phyloP scores from a whole-genome alignment of 1,139 yeast species.

The Candida frijolesensis region DNA sequence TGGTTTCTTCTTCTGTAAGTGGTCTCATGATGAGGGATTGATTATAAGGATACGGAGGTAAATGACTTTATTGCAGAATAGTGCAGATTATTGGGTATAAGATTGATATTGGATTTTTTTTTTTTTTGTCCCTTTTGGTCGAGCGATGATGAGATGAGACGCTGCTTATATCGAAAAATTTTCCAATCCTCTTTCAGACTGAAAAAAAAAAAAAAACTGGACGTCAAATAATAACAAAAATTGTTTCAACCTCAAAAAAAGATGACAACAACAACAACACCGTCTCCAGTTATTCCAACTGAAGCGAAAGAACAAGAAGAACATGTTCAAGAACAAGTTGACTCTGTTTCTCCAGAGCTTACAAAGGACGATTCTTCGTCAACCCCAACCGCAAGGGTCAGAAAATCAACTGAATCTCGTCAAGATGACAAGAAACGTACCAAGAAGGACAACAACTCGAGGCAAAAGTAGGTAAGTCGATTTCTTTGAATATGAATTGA shows the following conservation, averaged over 20 bases:
- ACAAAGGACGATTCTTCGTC: neutral
- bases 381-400: neutral
- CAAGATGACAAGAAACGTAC: constrained; percentile 6
- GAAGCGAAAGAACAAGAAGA: neutral
- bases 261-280: neutral
- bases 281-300: neutral
- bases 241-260: neutral
- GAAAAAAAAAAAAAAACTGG: neutral
- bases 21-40: constrained; percentile 70
- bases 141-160: constrained; percentile 4
- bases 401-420: constrained; percentile 4
- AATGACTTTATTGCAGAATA: constrained; percentile 1
- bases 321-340: neutral
- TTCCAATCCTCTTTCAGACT: neutral
- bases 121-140: neutral
- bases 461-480: constrained; percentile 38
- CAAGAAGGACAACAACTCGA: neutral
- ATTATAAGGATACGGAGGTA: neutral
- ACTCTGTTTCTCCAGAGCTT: neutral
- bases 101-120: neutral
- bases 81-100: neutral
- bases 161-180: constrained; percentile 5
- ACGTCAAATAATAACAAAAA: neutral
- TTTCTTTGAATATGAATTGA: too few species aligned
- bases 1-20: constrained; percentile 95